Evolutionary conservation across 2,329 filamentous ascomycete genomes (phyloP), one percentile per base, ranked within the genome.

Genomic region (Clarireedia paspali): DNA sequence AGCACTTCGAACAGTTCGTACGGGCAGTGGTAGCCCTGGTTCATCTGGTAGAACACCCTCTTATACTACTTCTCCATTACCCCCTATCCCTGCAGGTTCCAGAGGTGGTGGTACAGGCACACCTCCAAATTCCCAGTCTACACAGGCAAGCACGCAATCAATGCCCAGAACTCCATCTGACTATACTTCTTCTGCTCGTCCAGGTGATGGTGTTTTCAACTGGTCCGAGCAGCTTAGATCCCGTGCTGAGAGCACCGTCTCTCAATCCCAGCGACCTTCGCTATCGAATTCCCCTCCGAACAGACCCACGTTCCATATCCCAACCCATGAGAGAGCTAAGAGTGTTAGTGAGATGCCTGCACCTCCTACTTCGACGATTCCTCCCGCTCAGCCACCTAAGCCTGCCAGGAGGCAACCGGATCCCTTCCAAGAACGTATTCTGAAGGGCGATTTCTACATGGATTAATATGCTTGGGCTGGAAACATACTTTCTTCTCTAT

Each of bases 401-500:
- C 66, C 61, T 54, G 64, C 57, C 49, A 67, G 67, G 65, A 78
- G 78, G 62, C 95, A 92, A 77, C 91, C 92, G 30, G 94, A 99
- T 74, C 87, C 87, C 60, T 94, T 96, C 75, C 91, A 96, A 73
- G 94, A 99, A 79, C 84, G 95, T 63, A 97, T 99, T 66, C 80
- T 99, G 63, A 94, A 96, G 75, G 94, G 92, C 47, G 94, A 99
- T 68, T 97, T 99, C 67, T 94, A 94, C 76, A 96, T 97, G 91
- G 91, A 96, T 69, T 96, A 78, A 57, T 24, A 46, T 47, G 46
- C 10, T 46, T 46, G 44, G 17, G 12, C 26, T 26, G 44, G 17
- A 20, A 20, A 2, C 5, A n/a, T 47, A 17, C 14, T 14, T 30
- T 34, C n/a, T 47, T 47, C 45, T 34, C 34, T 47, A 12, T 27